A percentile compares a stretch with the other conserved stretches of the same genome.
These are phyloP conservation scores for Russula sp. DNA, from an alignment of 768 basidiomycete genomes.

Conservation along the genomic window DNA sequence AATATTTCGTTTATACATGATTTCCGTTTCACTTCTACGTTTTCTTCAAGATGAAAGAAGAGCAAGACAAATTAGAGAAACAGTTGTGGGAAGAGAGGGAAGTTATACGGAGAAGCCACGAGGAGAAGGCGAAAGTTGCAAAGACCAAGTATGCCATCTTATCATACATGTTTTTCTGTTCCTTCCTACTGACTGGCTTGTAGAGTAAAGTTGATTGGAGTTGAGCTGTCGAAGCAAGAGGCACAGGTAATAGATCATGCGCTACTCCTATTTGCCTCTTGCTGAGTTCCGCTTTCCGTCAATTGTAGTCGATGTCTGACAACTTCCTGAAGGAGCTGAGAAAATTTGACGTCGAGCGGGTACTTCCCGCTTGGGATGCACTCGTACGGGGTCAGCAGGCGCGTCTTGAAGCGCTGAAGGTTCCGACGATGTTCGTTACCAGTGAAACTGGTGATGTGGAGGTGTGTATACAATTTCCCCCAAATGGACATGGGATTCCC, in stretches of 20 bases:
- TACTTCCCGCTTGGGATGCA: slow-evolving; percentile 71
- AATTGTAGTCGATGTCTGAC: slow-evolving; percentile 57
- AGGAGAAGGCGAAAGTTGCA: slow-evolving; percentile 68
- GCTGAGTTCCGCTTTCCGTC: slow-evolving; percentile 21
- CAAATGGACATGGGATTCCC: slow-evolving; percentile 7
- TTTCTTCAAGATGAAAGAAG: slow-evolving; percentile 56
- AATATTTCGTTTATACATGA: not conserved
- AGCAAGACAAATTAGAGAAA: slow-evolving; percentile 67
- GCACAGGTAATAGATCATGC: slow-evolving; percentile 45
- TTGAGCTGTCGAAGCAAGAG: slow-evolving; percentile 65
- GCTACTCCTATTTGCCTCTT: slow-evolving; percentile 30
- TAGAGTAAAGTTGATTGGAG: slow-evolving; percentile 68
- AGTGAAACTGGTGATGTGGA: slow-evolving; percentile 49
- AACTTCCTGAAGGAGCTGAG: slow-evolving; percentile 62
- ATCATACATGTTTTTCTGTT: slow-evolving; percentile 3
- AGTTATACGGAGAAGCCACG: slow-evolving; percentile 59
- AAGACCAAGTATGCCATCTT: slow-evolving; percentile 54
- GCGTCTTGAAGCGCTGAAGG: slow-evolving; percentile 53
- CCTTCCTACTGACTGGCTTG: not conserved
- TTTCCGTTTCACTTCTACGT: not conserved
- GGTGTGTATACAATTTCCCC: slow-evolving; percentile 42
- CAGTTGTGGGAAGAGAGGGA: slow-evolving; percentile 66
- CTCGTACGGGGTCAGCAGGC: slow-evolving; percentile 69
- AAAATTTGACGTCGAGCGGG: slow-evolving; percentile 68
- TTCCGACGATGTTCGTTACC: slow-evolving; percentile 72